phyloP scores from a whole-genome alignment of 805 yeast species.

The Saturnispora silvae region DNA sequence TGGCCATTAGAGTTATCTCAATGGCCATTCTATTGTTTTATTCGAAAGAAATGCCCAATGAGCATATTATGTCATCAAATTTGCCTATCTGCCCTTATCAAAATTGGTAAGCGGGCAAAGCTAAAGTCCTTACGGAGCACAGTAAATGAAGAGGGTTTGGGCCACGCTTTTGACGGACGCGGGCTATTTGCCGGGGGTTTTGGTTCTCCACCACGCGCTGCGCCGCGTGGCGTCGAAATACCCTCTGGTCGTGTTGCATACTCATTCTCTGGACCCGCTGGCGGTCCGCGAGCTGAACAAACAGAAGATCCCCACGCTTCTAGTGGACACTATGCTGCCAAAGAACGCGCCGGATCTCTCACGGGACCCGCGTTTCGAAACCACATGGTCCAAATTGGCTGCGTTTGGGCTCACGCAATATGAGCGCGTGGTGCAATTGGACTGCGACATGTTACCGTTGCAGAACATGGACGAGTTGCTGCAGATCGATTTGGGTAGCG shows the following conservation, averaged over 20 bases:
- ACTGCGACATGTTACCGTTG: constrained; percentile 49
- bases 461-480: constrained; percentile 52
- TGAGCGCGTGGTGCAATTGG: constrained; percentile 45
- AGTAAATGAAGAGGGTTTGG: constrained; percentile 30
- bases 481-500: constrained; percentile 30
- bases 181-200: constrained; percentile 39
- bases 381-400: constrained; percentile 53
- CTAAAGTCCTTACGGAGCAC: too few species aligned
- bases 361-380: constrained; percentile 43
- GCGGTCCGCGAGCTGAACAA: constrained; percentile 31
- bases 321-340: constrained; percentile 36
- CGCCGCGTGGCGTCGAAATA: constrained; percentile 33
- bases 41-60: too few species aligned
- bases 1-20: too few species aligned
- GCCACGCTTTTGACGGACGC: constrained; percentile 45
- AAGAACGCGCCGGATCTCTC: constrained; percentile 33
- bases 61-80: too few species aligned
- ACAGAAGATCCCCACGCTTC: constrained; percentile 32
- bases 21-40: too few species aligned
- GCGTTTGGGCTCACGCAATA: constrained; percentile 41
- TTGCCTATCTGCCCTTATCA: too few species aligned
- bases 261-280: constrained; percentile 31
- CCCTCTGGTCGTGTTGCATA: constrained; percentile 44
- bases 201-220: constrained; percentile 40
- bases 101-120: too few species aligned